phyloP scores from a whole-genome alignment of 2,329 filamentous ascomycete species.

The Dryadomyces quercus-mongolicae region DNA sequence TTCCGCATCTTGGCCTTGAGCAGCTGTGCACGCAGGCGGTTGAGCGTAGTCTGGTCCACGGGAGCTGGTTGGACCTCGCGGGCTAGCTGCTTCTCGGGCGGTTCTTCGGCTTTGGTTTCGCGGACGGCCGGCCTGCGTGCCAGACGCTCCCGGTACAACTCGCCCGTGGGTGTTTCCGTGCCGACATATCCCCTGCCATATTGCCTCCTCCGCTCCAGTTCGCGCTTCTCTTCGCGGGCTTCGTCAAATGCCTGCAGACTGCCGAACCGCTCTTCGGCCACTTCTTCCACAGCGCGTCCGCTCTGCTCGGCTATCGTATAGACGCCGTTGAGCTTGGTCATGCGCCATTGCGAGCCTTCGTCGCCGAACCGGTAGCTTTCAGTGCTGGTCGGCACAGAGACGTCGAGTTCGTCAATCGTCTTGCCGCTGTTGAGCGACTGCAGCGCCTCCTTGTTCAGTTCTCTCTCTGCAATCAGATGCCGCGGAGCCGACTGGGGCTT shows the following conservation, averaged over 20 bases:
- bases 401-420: slow-evolving; percentile 35
- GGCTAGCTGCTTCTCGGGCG: no score
- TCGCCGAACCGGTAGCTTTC: slow-evolving; percentile 78
- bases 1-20: slow-evolving; percentile 89
- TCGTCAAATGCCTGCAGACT: slow-evolving; percentile 79
- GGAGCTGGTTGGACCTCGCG: no score
- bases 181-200: slow-evolving; percentile 79
- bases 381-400: slow-evolving; percentile 43
- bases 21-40: slow-evolving; percentile 82
- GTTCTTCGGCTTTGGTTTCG: background rate
- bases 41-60: slow-evolving; percentile 69
- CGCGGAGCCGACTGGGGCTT: slow-evolving; percentile 23
- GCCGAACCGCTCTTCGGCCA: slow-evolving; percentile 74
- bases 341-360: slow-evolving; percentile 81
- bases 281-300: slow-evolving; percentile 61
- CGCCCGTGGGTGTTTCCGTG: slow-evolving; percentile 78
- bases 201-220: slow-evolving; percentile 67
- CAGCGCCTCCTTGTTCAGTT: slow-evolving; percentile 61
- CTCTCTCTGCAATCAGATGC: slow-evolving; percentile 65
- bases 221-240: slow-evolving; percentile 83
- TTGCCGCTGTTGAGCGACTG: slow-evolving; percentile 46
- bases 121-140: slow-evolving; percentile 18
- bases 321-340: slow-evolving; percentile 84
- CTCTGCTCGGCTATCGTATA: slow-evolving; percentile 69
- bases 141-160: slow-evolving; percentile 64